Evolutionary conservation across 2,329 filamentous ascomycete genomes (phyloP), one percentile per base, ranked within the genome.

Genomic region (Triangularia setosa): DNA sequence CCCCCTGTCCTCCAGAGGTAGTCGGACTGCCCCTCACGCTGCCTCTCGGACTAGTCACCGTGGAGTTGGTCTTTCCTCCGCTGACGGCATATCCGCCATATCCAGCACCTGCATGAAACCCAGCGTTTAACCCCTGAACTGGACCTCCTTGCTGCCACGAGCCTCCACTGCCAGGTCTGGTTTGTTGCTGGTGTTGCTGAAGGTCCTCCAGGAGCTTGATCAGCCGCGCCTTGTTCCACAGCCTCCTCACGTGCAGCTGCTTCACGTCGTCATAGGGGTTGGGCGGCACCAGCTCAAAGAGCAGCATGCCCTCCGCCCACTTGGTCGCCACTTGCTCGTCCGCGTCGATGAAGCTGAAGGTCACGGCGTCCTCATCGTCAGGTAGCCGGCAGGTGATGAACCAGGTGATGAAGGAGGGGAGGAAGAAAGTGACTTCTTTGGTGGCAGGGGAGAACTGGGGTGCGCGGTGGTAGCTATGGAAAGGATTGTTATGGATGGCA

Each of bases 321-420:
- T 62, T 57, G 24, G 28, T 27, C 3, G 70, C 69, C 16, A 35
- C 30, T 18, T 11, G 53, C 59, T 63, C 67, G 58, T 71, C 63
- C 57, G 57, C 62, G 35, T 69, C 67, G 40, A 64, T 63, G 23
- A 68, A 69, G 44, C 68, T 70, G 55, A 72, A 71, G 11, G 70
- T 72, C 5, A 70, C 67, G 28, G 62, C 65, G 61, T 72, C 70
- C 40, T 71, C 70, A 64, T 72, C 70, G 64, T 72, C 70, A 18
- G 70, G 69, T 3, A 70, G 67, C 16, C 69, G 70, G 66, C 69
- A 71, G 60, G 69, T 72, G 66, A 72, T 72, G 69, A 72, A 72
- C 70, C 70, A 72, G 24, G 64, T 72, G 52, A 72, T 69, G 58
- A 70, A 71, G n/a, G 35, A 61, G 1, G 70, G 70, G 33, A 72